phyloP scores from a whole-genome alignment of 2,329 filamentous ascomycete species.

The Aspergillus pseudoterreus region DNA sequence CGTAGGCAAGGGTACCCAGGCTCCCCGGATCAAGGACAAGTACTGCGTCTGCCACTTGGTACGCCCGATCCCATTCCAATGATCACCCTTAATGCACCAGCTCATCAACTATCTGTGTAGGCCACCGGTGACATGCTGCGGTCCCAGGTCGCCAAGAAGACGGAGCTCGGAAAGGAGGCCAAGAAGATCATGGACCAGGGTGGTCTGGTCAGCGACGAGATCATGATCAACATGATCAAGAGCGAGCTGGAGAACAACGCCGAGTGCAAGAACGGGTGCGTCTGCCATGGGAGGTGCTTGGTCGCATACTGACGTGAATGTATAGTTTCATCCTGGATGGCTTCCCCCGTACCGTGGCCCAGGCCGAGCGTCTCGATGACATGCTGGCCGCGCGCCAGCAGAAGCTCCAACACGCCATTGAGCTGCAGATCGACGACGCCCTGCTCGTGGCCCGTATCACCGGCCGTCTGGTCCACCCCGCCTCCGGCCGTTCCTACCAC shows the following conservation, averaged over 20 bases:
- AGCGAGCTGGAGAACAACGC: conserved; percentile 88
- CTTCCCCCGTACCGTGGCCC: conserved; percentile 93
- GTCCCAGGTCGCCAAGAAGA: conserved; percentile 97
- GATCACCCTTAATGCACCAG: background rate
- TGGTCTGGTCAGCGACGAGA: conserved; percentile 95
- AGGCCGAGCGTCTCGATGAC: conserved; percentile 88
- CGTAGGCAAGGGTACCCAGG: conserved; percentile 96
- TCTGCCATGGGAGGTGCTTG: background rate
- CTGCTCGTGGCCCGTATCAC: conserved; percentile 95
- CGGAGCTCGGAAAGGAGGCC: conserved; percentile 84
- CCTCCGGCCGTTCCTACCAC: conserved; percentile 95
- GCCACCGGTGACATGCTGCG: conserved; percentile 99
- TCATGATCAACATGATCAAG: conserved; percentile 99
- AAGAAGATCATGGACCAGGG: conserved; percentile 99
- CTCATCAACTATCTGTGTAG: conserved; percentile 44
- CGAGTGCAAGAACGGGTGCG: conserved; percentile 95
- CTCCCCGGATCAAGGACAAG: conserved; percentile 96
- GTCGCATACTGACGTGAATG: no score
- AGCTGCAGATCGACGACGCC: conserved; percentile 93
- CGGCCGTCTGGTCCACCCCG: conserved; percentile 90
- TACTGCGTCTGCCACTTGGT: conserved; percentile 97
- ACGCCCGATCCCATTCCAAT: conserved; percentile 35
- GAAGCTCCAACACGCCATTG: conserved; percentile 88
- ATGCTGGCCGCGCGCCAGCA: conserved; percentile 80
- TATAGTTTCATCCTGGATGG: conserved; percentile 95